Percentiles rank a stretch among this genome's conserved stretches.
phyloP scores from a whole-genome alignment of 2,329 filamentous ascomycete genomes.

The Trichoderma simmonsii region DNA sequence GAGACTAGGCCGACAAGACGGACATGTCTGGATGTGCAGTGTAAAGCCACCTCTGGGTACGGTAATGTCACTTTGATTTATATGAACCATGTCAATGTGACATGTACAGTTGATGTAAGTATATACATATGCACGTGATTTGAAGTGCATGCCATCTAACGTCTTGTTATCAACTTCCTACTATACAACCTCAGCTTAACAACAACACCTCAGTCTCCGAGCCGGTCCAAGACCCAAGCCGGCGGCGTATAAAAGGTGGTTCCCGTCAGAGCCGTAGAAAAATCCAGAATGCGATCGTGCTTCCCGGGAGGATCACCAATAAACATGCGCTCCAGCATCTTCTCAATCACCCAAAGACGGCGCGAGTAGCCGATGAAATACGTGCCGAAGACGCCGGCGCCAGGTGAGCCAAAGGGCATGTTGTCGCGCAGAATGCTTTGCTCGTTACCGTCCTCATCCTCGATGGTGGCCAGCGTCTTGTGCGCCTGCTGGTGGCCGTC shows the following conservation, averaged over 20 bases:
- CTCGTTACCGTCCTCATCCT: constrained; percentile 49
- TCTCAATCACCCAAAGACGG: constrained; percentile 54
- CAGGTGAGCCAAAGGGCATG: constrained; percentile 58
- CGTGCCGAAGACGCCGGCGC: constrained; percentile 50
- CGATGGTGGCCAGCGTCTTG: constrained; percentile 54
- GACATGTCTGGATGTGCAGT: neutral
- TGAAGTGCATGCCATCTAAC: neutral
- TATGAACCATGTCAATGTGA: neutral
- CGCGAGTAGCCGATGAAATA: constrained; percentile 57
- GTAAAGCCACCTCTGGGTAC: neutral
- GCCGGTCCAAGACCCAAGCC: constrained; percentile 8
- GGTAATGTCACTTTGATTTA: neutral
- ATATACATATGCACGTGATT: neutral
- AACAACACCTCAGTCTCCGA: constrained; percentile 3
- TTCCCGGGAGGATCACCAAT: constrained; percentile 50
- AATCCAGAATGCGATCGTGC: constrained; percentile 56
- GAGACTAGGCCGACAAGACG: neutral
- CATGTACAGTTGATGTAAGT: neutral
- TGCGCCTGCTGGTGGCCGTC: constrained; percentile 51
- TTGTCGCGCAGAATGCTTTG: constrained; percentile 55
- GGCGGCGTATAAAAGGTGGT: constrained; percentile 51
- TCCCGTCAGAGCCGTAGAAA: constrained; percentile 51
- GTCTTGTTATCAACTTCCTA: neutral
- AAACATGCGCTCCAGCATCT: constrained; percentile 58
- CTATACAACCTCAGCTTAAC: neutral